These are phyloP conservation scores for Metschnikowia sp. DNA, from an alignment of 805 yeast species.

Conservation along the genomic window DNA sequence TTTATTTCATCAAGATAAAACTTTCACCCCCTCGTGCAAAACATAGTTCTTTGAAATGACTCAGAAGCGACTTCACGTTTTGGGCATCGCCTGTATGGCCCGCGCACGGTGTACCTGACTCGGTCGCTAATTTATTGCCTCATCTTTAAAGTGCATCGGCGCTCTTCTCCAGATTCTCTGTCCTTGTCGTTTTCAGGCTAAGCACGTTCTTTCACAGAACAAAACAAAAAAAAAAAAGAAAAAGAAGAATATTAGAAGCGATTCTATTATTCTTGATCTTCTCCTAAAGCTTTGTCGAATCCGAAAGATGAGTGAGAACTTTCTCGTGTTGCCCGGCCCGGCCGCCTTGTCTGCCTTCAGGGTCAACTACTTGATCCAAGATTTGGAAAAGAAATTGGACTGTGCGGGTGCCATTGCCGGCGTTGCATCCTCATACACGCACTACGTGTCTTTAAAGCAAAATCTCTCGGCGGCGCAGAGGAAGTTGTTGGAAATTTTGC, in stretches of 20 bases:
- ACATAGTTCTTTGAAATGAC: too few relatives aligned
- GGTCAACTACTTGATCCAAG: slow-evolving; percentile 66
- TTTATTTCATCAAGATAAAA: too few relatives aligned
- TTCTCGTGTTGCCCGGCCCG: slow-evolving; percentile 73
- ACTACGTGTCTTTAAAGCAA: slow-evolving; percentile 63
- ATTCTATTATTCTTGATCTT: not conserved
- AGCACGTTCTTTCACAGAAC: not conserved
- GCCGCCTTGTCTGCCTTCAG: slow-evolving; percentile 86
- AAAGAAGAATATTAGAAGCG: not conserved
- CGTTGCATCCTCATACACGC: slow-evolving; percentile 73
- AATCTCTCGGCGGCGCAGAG: slow-evolving; percentile 39
- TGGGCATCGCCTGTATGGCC: too few relatives aligned
- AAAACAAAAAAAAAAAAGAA: not conserved
- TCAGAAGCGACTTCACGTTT: too few relatives aligned
- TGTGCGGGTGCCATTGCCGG: slow-evolving; percentile 58
- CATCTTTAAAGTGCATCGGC: not conserved
- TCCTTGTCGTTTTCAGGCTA: slow-evolving; percentile 1
- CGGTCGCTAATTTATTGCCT: slow-evolving; percentile 3
- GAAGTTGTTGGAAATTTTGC: slow-evolving; percentile 53
- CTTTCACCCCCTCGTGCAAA: too few relatives aligned
- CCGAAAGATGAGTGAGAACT: slow-evolving; percentile 19
- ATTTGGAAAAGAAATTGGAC: slow-evolving; percentile 68
- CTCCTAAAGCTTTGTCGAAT: not conserved
- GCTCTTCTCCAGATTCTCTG: not conserved
- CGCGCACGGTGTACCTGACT: not conserved